phyloP scores from a whole-genome alignment of 2,329 filamentous ascomycete genomes.

The Phialophora verrucosa region DNA sequence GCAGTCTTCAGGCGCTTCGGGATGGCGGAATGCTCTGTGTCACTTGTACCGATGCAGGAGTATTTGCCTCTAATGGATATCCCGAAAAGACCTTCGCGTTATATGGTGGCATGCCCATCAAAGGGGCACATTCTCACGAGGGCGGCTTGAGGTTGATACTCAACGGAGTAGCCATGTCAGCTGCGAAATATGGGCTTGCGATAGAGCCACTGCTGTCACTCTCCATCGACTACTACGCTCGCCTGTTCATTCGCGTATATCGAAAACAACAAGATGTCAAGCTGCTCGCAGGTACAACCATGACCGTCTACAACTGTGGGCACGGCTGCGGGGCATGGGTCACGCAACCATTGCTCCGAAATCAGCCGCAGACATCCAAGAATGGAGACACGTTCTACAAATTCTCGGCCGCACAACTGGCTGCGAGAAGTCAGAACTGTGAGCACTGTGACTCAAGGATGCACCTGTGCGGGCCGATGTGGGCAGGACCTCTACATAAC shows the following conservation, averaged over 20 bases:
- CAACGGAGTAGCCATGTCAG: constrained; percentile 78
- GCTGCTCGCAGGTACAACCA: constrained; percentile 85
- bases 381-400: constrained; percentile 77
- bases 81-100: constrained; percentile 90
- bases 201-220: constrained; percentile 91
- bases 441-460: constrained; percentile 84
- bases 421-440: constrained; percentile 70
- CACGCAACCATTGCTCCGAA: constrained; percentile 76
- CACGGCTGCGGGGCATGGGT: constrained; percentile 89
- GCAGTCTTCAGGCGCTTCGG: constrained; percentile 82
- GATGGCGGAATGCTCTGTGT: constrained; percentile 92
- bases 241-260: constrained; percentile 82
- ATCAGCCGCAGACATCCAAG: constrained; percentile 70
- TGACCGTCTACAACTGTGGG: constrained; percentile 92
- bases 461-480: constrained; percentile 94
- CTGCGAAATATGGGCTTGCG: constrained; percentile 81
- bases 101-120: constrained; percentile 89
- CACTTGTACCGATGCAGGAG: constrained; percentile 93
- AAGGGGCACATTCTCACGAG: constrained; percentile 86
- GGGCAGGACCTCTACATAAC: constrained; percentile 85
- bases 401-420: constrained; percentile 74
- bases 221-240: constrained; percentile 93
- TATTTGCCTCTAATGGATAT: constrained; percentile 94
- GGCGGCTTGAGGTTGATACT: constrained; percentile 85
- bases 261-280: constrained; percentile 87